These are phyloP conservation scores for Boletus bicolor DNA, from an alignment of 768 basidiomycete species.

Conservation along the genomic window DNA sequence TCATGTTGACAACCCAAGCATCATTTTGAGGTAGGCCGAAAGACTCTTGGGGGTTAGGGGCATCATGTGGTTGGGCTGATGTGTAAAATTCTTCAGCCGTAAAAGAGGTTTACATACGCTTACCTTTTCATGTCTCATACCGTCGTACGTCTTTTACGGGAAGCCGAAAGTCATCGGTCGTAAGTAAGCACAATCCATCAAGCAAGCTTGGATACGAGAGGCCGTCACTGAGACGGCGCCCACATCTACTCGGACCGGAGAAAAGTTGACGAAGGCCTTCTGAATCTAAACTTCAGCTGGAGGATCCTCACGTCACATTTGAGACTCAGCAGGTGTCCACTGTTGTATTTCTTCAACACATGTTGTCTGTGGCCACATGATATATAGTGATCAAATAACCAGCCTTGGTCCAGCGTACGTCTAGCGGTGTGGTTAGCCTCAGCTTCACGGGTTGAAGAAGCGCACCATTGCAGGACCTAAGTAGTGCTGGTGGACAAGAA, in stretches of 20 bases:
- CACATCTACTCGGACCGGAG: background rate
- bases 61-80: background rate
- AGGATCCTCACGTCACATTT: background rate
- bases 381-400: background rate
- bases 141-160: background rate
- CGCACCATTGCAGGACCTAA: background rate
- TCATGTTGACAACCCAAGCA: background rate
- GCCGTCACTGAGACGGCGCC: background rate
- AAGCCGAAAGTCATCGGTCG: background rate
- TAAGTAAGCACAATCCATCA: background rate
- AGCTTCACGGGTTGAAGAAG: background rate
- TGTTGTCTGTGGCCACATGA: no score
- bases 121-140: background rate
- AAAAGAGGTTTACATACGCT: conserved; percentile 1
- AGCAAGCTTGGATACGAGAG: no score
- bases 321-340: background rate
- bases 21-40: background rate
- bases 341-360: no score
- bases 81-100: background rate
- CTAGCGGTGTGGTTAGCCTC: background rate
- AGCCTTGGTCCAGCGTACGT: background rate
- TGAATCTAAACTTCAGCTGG: no score
- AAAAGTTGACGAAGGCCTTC: background rate
- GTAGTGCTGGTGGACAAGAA: background rate
- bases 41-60: background rate